Conservation (phyloP, 352 stramenopile genomes). For the Globisporangium takayamanum region DNA sequence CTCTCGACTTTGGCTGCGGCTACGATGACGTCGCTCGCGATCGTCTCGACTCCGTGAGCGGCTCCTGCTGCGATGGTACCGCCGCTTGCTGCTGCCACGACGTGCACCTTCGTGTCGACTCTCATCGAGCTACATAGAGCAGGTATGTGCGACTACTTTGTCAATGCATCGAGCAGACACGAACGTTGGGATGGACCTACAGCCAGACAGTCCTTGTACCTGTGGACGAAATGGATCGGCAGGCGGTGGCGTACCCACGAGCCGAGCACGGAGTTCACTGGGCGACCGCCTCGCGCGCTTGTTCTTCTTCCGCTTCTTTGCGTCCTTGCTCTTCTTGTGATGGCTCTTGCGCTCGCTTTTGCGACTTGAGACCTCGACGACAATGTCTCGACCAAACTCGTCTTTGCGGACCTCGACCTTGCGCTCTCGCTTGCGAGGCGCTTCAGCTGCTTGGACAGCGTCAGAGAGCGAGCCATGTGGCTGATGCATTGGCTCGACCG, state of each 20-base stretch:
- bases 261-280: slow-evolving; percentile 10
- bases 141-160: neutral
- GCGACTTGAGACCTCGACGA: slow-evolving; percentile 12
- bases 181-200: neutral
- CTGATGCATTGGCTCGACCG: neutral
- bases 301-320: slow-evolving; percentile 21
- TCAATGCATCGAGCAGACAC: neutral
- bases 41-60: slow-evolving; percentile 11
- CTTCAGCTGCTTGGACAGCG: neutral
- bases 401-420: slow-evolving; percentile 40
- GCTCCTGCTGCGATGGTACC: slow-evolving; percentile 16
- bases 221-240: slow-evolving; percentile 57
- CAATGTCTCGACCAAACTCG: slow-evolving; percentile 73
- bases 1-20: slow-evolving; percentile 12
- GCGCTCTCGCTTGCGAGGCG: slow-evolving; percentile 20
- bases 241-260: slow-evolving; percentile 41
- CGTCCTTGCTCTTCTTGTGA: slow-evolving; percentile 16
- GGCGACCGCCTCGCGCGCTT: slow-evolving; percentile 15
- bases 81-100: neutral
- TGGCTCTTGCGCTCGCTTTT: slow-evolving; percentile 2
- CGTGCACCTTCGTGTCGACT: slow-evolving; percentile 12
- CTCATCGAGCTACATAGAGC: slow-evolving; percentile 38
- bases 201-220: slow-evolving; percentile 16
- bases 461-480: neutral
- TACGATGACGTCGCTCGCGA: slow-evolving; percentile 6